Evolutionary conservation across 176 grass and related monocot species (phyloP).

Genomic region (Tillandsia leiboldiana): DNA sequence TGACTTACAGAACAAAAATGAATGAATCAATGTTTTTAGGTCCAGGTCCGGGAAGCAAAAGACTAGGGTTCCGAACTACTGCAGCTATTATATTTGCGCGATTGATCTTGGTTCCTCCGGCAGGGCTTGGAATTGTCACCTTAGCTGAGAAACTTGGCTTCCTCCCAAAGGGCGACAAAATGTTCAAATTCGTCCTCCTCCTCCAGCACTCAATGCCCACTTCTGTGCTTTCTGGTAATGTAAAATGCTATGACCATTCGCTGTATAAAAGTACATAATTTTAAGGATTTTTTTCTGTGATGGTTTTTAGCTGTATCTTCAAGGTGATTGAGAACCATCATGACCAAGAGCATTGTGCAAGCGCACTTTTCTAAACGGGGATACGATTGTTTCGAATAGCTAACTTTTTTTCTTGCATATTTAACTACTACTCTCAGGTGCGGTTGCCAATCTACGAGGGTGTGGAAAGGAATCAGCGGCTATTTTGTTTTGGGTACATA

Average conservation of each 20-base stretch:
- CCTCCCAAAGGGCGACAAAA: conserved; percentile 79
- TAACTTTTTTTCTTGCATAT: no score
- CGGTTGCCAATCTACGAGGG: conserved; percentile 79
- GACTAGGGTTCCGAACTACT: conserved; percentile 71
- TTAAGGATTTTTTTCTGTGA: not conserved
- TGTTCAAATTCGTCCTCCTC: conserved; percentile 97
- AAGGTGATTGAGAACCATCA: no score
- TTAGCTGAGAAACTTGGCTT: conserved; percentile 87
- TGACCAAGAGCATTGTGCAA: no score
- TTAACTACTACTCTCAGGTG: conserved; percentile 37
- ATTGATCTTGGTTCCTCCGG: conserved; percentile 70
- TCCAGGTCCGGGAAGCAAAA: conserved; percentile 93
- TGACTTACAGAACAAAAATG: no score
- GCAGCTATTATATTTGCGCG: conserved; percentile 83
- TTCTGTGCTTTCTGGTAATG: conserved; percentile 88
- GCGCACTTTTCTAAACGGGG: no score
- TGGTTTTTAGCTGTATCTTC: not conserved
- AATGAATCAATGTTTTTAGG: conserved; percentile 26
- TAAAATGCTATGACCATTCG: not conserved
- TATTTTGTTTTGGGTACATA: conserved; percentile 97
- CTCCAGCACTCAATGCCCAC: conserved; percentile 98
- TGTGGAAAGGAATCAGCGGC: conserved; percentile 96
- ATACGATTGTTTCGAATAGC: no score
- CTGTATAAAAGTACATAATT: not conserved
- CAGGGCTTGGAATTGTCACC: conserved; percentile 61